phyloP scores from a whole-genome alignment of 2,329 filamentous ascomycete species.

The Exophiala dermatitidis region DNA sequence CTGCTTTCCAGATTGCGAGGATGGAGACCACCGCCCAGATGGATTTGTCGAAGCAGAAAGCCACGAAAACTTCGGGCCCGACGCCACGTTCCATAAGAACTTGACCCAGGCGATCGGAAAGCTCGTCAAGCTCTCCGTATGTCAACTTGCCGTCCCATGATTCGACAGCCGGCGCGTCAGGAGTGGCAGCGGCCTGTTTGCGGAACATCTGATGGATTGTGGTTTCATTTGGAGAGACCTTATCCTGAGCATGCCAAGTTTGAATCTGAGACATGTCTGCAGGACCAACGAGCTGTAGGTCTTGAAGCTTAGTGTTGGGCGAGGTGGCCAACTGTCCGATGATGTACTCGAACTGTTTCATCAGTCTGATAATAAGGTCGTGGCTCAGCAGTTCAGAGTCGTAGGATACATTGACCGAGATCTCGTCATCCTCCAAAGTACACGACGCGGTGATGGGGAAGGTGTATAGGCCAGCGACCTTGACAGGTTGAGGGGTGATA shows the following conservation, averaged over 20 bases:
- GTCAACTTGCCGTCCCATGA: background rate
- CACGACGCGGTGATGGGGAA: background rate
- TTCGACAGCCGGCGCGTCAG: background rate
- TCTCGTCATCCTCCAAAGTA: no score
- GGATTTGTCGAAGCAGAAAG: constrained; percentile 38
- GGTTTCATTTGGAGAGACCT: background rate
- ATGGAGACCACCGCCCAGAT: constrained; percentile 37
- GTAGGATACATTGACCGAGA: no score
- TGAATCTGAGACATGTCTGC: background rate
- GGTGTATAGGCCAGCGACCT: background rate
- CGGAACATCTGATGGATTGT: background rate
- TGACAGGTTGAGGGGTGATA: background rate
- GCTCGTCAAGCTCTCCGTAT: constrained; percentile 27
- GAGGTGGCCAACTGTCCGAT: background rate
- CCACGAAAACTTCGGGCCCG: constrained; percentile 34
- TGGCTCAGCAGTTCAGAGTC: background rate
- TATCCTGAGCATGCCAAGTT: background rate
- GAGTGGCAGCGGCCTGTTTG: background rate
- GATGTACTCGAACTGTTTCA: background rate
- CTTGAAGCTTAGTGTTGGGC: background rate
- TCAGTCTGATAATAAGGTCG: background rate
- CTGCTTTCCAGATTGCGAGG: constrained; percentile 36
- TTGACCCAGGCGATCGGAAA: constrained; percentile 32
- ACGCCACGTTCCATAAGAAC: constrained; percentile 35
- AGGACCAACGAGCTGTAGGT: background rate